Percentiles rank a stretch among this genome's conserved stretches.
Evolutionary conservation across 257 asterid species (phyloP).

Genomic region (Plantago elongata): DNA sequence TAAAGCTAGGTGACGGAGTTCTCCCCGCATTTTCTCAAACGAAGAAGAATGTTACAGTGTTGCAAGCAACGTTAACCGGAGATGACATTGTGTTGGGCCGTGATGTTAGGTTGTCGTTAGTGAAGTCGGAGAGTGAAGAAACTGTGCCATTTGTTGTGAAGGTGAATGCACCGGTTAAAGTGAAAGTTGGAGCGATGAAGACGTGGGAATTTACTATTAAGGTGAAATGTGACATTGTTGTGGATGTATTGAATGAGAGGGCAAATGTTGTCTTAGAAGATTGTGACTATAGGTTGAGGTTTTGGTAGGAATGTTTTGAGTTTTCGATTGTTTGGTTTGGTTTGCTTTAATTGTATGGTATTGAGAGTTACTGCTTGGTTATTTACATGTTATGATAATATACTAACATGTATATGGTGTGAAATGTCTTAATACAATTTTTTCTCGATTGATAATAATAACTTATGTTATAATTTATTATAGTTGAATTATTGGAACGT

Average conservation of each 20-base stretch:
- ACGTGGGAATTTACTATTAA: conserved; percentile 46
- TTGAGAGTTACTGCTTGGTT: no score
- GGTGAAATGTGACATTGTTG: conserved; percentile 43
- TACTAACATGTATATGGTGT: no score
- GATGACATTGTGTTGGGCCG: conserved; percentile 26
- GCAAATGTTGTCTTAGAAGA: conserved; percentile 38
- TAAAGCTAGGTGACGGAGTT: conserved; percentile 33
- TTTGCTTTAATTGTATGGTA: not conserved
- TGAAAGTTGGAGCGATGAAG: conserved; percentile 47
- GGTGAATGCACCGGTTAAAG: conserved; percentile 37
- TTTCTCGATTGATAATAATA: no score
- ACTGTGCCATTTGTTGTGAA: conserved; percentile 41
- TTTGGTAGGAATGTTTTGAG: conserved; percentile 37
- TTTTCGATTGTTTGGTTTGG: not conserved
- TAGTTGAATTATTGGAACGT: no score
- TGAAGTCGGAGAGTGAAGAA: conserved; percentile 22
- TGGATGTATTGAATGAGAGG: conserved; percentile 32
- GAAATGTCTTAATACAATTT: no score
- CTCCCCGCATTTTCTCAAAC: conserved; percentile 45
- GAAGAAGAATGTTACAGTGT: conserved; percentile 39
- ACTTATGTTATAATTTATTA: no score
- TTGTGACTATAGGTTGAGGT: conserved; percentile 42
- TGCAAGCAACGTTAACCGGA: conserved; percentile 29
- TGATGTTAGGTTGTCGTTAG: conserved; percentile 25
- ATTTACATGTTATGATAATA: no score